phyloP scores from a whole-genome alignment of 495 filamentous ascomycete species.

The Penicillium lividum region DNA sequence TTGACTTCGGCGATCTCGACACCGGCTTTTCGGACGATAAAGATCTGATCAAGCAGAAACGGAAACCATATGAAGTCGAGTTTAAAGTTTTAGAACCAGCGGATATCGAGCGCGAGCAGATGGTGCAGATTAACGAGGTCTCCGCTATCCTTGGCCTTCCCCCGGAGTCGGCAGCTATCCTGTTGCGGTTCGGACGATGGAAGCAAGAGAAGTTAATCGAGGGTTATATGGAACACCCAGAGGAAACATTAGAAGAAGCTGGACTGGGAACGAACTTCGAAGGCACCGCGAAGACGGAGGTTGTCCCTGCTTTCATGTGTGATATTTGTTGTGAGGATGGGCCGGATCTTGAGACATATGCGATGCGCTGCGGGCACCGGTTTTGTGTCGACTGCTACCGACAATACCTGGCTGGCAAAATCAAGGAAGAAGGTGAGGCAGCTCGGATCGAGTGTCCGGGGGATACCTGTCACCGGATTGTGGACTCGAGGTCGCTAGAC shows the following conservation, averaged over 20 bases:
- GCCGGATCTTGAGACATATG: conserved; percentile 77
- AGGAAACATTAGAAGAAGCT: conserved; percentile 78
- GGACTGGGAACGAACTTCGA: conserved; percentile 70
- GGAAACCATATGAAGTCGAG: conserved; percentile 79
- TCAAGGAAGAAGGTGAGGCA: conserved; percentile 91
- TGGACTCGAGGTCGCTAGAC: conserved; percentile 85
- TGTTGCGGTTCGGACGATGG: conserved; percentile 87
- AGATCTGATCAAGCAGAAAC: conserved; percentile 66
- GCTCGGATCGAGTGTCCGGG: conserved; percentile 92
- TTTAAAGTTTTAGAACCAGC: conserved; percentile 75
- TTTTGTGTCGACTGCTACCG: conserved; percentile 93
- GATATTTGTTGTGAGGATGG: conserved; percentile 96
- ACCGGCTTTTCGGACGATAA: conserved; percentile 75
- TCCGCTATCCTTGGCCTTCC: conserved; percentile 83
- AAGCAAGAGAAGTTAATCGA: conserved; percentile 95
- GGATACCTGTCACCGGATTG: conserved; percentile 82
- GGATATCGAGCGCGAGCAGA: conserved; percentile 81
- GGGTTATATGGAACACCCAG: conserved; percentile 84
- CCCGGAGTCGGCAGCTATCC: conserved; percentile 83
- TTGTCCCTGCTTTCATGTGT: conserved; percentile 77
- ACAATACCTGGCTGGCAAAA: conserved; percentile 88
- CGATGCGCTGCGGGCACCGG: conserved; percentile 94
- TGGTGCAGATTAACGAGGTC: conserved; percentile 82
- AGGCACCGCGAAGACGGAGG: conserved; percentile 64
- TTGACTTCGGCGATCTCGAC: conserved; percentile 76